phyloP scores from a whole-genome alignment of 1,284 basidiomycete species.

The Ceratobasidium sp. region DNA sequence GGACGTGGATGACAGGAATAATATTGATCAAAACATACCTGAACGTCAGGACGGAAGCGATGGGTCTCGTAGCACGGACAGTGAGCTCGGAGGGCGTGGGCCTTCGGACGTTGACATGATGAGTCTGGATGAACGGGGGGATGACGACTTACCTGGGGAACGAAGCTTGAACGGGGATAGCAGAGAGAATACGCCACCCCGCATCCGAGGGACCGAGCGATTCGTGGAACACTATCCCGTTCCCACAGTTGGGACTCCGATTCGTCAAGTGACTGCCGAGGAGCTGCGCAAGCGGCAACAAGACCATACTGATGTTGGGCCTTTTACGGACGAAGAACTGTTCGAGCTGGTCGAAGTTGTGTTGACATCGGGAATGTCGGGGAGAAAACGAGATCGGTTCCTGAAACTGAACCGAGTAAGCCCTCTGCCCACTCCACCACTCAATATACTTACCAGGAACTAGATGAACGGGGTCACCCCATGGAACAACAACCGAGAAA shows the following conservation, averaged over 20 bases:
- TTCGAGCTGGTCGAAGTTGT: not conserved
- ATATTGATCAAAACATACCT: no score
- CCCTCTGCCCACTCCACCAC: no score
- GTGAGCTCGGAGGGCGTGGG: no score
- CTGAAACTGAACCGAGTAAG: not conserved
- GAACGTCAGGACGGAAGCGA: no score
- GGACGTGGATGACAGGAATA: no score
- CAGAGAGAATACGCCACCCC: not conserved
- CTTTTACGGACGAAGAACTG: not conserved
- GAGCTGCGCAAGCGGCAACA: not conserved
- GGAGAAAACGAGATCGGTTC: not conserved
- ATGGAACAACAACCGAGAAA: constrained; percentile 7
- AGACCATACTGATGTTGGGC: not conserved
- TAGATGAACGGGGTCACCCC: not conserved
- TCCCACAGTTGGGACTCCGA: not conserved
- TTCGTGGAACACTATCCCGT: not conserved
- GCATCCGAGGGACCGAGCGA: not conserved
- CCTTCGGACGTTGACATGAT: not conserved
- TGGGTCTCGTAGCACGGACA: no score
- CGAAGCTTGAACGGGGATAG: not conserved
- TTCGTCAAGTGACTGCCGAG: not conserved
- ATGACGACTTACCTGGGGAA: not conserved
- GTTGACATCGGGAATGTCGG: not conserved
- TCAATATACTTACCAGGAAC: not conserved
- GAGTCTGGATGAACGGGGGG: not conserved